Conservation (phyloP, 164 flowering plant genomes). For the Aristolochia californica region DNA sequence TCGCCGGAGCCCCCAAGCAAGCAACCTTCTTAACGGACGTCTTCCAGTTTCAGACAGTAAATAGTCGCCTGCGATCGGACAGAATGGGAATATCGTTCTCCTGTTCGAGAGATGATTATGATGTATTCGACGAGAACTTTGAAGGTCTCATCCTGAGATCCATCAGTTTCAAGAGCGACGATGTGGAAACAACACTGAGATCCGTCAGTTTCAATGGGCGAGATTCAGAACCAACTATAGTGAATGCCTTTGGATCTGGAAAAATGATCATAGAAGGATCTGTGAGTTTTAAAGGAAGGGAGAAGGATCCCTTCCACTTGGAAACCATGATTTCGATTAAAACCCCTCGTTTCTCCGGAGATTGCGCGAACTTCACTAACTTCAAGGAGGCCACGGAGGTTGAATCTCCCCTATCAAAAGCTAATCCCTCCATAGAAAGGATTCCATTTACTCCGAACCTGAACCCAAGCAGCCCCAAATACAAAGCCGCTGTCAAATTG, state of each 20-base stretch:
- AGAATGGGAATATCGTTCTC: slow-evolving; percentile 54
- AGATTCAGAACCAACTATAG: slow-evolving; percentile 35
- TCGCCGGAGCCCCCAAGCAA: no score
- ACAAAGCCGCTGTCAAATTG: slow-evolving; percentile 81
- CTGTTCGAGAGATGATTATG: slow-evolving; percentile 36
- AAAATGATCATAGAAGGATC: slow-evolving; percentile 31
- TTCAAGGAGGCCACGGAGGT: slow-evolving; percentile 8
- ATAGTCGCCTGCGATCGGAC: no score
- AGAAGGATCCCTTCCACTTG: slow-evolving; percentile 9
- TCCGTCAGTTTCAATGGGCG: slow-evolving; percentile 47
- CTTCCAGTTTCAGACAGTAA: no score
- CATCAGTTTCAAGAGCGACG: slow-evolving; percentile 38
- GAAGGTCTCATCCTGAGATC: slow-evolving; percentile 50
- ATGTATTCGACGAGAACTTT: slow-evolving; percentile 30
- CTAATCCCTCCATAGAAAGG: slow-evolving; percentile 11
- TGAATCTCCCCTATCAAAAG: slow-evolving; percentile 2
- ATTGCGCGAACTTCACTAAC: slow-evolving; percentile 4
- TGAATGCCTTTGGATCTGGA: slow-evolving; percentile 22
- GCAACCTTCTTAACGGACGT: no score
- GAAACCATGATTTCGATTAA: slow-evolving; percentile 31
- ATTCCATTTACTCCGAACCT: slow-evolving; percentile 10
- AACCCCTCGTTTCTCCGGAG: slow-evolving; percentile 12
- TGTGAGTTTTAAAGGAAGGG: slow-evolving; percentile 37
- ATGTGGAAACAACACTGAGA: slow-evolving; percentile 26
- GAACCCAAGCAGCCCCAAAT: slow-evolving; percentile 31